Conservation (phyloP, 805 yeast genomes). For the Debaryomyces hansenii region DNA sequence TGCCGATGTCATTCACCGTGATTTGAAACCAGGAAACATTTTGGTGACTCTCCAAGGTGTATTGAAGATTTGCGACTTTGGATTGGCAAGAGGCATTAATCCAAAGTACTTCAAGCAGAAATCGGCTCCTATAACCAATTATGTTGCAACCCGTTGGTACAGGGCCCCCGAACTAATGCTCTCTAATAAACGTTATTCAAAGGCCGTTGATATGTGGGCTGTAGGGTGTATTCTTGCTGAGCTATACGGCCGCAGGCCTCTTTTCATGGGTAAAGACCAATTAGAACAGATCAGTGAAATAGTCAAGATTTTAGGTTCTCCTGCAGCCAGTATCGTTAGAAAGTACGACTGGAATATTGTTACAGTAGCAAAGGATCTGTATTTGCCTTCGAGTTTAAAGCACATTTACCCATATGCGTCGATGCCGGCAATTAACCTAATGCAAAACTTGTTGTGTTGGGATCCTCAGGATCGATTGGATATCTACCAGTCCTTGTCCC, state of each 20-base stretch:
- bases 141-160: constrained; percentile 95
- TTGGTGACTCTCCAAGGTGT: constrained; percentile 72
- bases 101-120: constrained; percentile 29
- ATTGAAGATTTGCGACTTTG: constrained; percentile 90
- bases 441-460: constrained; percentile 64
- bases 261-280: constrained; percentile 75
- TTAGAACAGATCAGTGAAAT: constrained; percentile 71
- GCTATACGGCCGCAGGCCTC: constrained; percentile 74
- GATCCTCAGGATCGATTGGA: constrained; percentile 53
- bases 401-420: constrained; percentile 63
- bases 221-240: constrained; percentile 90
- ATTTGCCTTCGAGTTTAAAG: constrained; percentile 25
- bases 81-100: constrained; percentile 78
- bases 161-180: constrained; percentile 89
- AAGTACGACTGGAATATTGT: constrained; percentile 28
- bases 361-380: constrained; percentile 38
- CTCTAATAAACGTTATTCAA: constrained; percentile 57
- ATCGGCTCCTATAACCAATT: constrained; percentile 61
- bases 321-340: constrained; percentile 47
- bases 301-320: constrained; percentile 69
- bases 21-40: constrained; percentile 88
- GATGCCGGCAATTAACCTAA: constrained; percentile 48
- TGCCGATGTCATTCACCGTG: constrained; percentile 90
- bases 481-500: constrained; percentile 58
- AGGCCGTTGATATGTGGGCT: constrained; percentile 88